Conservation (phyloP, 352 stramenopile species). For the Saprolegnia parasitica region DNA sequence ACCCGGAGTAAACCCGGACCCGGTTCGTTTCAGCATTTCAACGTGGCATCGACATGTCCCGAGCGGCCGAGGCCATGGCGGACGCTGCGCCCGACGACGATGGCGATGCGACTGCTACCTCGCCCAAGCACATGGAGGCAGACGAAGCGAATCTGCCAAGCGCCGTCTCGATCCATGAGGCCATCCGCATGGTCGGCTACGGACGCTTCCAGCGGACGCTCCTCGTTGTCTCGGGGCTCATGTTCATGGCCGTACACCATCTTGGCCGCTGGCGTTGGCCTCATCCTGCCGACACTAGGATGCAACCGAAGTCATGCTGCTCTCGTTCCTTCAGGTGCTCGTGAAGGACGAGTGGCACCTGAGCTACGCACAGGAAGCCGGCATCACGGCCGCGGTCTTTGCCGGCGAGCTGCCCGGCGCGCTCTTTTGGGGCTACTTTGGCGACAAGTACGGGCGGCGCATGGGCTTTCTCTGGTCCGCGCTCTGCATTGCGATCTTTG, state of each 20-base stretch:
- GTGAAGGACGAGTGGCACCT: constrained; percentile 27
- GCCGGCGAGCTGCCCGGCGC: constrained; percentile 24
- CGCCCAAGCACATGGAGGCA: no score
- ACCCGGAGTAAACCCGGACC: neutral
- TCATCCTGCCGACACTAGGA: neutral
- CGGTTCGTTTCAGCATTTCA: neutral
- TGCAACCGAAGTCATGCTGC: constrained; percentile 26
- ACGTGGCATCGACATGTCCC: neutral
- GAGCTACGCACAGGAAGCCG: constrained; percentile 23
- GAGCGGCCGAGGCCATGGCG: neutral
- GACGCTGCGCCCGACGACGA: neutral
- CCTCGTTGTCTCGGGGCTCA: constrained; percentile 23
- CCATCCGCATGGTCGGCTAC: constrained; percentile 20
- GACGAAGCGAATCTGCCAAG: neutral
- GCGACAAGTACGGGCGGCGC: constrained; percentile 25
- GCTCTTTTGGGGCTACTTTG: constrained; percentile 30
- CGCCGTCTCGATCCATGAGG: constrained; percentile 13
- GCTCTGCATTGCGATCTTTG: constrained; percentile 28
- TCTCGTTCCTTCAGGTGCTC: constrained; percentile 25
- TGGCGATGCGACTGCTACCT: no score
- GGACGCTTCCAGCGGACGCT: constrained; percentile 18
- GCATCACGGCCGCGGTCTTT: constrained; percentile 27
- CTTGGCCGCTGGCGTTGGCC: neutral
- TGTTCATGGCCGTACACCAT: constrained; percentile 25
- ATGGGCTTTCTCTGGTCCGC: constrained; percentile 23